Base-by-base conservation (phyloP, 805 yeast species). In the Cyberlindnera nakhonratchasimensis region DNA sequence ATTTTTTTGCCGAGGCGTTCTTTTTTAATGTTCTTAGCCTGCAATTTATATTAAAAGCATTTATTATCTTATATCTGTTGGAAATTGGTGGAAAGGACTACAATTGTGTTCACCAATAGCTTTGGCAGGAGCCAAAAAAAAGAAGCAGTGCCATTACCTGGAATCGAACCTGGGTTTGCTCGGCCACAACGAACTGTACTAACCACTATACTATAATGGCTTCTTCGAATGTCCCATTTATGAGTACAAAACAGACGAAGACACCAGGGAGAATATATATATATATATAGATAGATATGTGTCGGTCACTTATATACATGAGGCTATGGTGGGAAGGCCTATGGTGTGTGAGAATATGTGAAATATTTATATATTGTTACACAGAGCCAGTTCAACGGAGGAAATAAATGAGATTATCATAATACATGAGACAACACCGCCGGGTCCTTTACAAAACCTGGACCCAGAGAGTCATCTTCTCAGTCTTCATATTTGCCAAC, bases 121-220 rank as follows among this genome's bases (percentile, higher is more conserved):
- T n/a, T n/a, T n/a, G n/a, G n/a, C n/a, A n/a, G n/a, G n/a, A n/a
- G n/a, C 29, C 12, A 33, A 30, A 16, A 23, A 28, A 37, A 34
- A 45, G 67, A 64, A 60, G 53, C 45, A 45, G 19, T 77, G 82
- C 82, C 80, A 80, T 70, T 67, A 71, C 82, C 82, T 72, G 77
- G 82, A 77, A 76, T 76, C 81, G 82, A 77, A 77, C 82, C 74
- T 74, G 79, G 82, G 82, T 76, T 73, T 76, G 75, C 67, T 74
- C 81, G 77, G 81, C 81, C 82, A 77, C 81, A 76, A 76, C 77
- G 81, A 74, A 66, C 75, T 74, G 81, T 77, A 77, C 81, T 77
- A 65, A 75, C 82, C 82, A 77, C 82, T 77, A 77, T 77, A 77
- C 70, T 66, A 66, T 59, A 56, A 61, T 64, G 67, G 69, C 69